Conservation (phyloP, 495 filamentous ascomycete genomes). For the Pyronema omphalodes region DNA sequence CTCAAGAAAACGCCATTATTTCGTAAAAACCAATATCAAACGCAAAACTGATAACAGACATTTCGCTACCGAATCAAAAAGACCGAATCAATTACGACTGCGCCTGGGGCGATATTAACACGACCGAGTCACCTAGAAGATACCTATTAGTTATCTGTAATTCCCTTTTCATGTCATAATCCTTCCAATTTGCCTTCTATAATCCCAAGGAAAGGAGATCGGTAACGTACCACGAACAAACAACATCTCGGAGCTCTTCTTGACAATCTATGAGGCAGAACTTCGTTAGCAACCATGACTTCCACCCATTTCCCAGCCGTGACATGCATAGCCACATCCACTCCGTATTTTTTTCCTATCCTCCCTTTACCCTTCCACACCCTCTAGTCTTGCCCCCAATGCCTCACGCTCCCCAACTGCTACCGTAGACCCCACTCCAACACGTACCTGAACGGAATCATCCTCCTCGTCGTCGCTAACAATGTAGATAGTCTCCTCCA, state of each 20-base stretch:
- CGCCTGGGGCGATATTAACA: conserved; percentile 74
- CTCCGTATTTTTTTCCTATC: neutral
- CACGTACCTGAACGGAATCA: conserved; percentile 34
- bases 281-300: too few species aligned
- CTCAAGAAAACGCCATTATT: neutral
- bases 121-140: conserved; percentile 70
- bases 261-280: conserved; percentile 47
- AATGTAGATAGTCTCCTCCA: conserved; percentile 90
- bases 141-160: conserved; percentile 21
- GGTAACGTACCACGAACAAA: conserved; percentile 71
- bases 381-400: neutral
- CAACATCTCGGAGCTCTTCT: conserved; percentile 97
- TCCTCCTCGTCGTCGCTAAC: conserved; percentile 75
- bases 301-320: too few species aligned
- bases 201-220: neutral
- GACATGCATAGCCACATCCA: too few species aligned
- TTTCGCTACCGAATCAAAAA: neutral
- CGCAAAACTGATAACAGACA: neutral
- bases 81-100: conserved; percentile 1
- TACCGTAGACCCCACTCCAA: neutral
- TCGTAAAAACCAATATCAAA: neutral
- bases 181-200: neutral
- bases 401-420: conserved; percentile 5
- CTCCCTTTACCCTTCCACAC: conserved; percentile 17
- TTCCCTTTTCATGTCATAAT: neutral